These are phyloP conservation scores for Carex cristatella DNA, from an alignment of 176 grass and related monocot genomes.

Conservation along the genomic window DNA sequence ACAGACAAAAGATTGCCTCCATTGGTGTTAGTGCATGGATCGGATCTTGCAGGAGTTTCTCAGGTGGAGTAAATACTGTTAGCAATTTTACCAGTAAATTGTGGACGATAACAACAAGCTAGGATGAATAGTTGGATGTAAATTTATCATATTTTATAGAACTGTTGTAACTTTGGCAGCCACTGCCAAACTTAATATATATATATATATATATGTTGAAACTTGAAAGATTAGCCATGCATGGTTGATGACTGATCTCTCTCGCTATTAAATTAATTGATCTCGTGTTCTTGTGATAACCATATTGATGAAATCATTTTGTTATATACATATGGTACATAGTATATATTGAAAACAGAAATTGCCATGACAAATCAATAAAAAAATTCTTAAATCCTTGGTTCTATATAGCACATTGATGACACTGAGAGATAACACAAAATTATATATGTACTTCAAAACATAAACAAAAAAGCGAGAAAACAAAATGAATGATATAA, in stretches of 20 bases:
- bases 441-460: neutral
- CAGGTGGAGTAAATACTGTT: too few species aligned
- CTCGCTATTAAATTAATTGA: neutral
- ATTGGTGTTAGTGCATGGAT: too few species aligned
- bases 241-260: neutral
- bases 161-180: too few species aligned
- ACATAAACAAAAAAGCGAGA: neutral
- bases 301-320: neutral
- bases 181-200: too few species aligned
- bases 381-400: neutral
- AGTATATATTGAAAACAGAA: neutral
- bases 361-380: neutral
- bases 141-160: too few species aligned
- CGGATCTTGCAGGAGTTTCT: too few species aligned
- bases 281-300: neutral
- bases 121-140: too few species aligned
- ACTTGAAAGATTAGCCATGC: neutral
- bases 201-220: too few species aligned
- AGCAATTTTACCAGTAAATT: too few species aligned
- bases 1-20: too few species aligned
- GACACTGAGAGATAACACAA: neutral
- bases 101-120: too few species aligned
- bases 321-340: neutral
- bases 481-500: neutral
- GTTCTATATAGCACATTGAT: neutral